Conservation (phyloP, 257 asterid species). For the Plectranthus barbatus region DNA sequence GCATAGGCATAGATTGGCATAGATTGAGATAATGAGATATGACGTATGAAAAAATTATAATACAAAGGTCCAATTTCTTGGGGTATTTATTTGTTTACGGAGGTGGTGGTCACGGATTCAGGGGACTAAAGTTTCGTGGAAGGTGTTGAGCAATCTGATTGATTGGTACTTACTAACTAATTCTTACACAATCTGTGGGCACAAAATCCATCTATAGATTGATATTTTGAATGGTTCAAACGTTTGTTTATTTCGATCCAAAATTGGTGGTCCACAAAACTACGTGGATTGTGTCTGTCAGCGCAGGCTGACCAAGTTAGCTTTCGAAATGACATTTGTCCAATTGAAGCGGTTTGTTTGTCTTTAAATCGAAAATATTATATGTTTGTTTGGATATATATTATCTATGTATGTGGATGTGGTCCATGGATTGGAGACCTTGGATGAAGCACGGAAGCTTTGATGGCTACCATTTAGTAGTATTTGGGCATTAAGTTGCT, state of each 20-base stretch:
- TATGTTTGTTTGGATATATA: neutral
- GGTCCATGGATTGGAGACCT: too few relatives aligned
- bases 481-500: too few relatives aligned
- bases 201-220: too few relatives aligned
- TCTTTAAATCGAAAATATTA: neutral
- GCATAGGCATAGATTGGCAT: neutral
- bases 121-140: neutral
- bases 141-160: conserved; percentile 18
- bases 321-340: neutral
- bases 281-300: neutral
- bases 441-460: too few relatives aligned
- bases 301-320: neutral
- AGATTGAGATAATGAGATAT: neutral
- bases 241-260: neutral
- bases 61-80: neutral
- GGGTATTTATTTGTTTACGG: neutral
- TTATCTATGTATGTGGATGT: too few relatives aligned
- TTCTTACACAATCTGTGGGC: neutral
- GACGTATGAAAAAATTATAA: neutral
- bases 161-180: conserved; percentile 20
- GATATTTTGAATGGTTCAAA: conserved; percentile 4
- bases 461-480: too few relatives aligned
- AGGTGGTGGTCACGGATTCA: neutral
- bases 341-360: neutral
- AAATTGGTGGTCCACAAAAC: conserved; percentile 1